phyloP scores from a whole-genome alignment of 2,329 filamentous ascomycete species.

The Alternaria atra region DNA sequence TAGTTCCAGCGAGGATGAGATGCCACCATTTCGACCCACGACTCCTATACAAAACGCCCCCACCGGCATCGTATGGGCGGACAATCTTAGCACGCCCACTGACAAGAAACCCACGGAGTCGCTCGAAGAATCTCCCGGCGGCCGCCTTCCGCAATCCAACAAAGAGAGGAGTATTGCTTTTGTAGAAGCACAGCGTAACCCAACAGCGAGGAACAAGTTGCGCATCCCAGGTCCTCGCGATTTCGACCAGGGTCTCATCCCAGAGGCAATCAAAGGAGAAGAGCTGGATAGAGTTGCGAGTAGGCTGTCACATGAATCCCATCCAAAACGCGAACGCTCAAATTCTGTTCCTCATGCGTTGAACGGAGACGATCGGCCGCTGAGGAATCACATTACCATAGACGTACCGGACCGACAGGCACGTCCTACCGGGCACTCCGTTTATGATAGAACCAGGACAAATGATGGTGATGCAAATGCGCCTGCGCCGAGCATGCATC shows the following conservation, averaged over 20 bases:
- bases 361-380: slow-evolving; percentile 52
- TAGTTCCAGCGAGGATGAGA: slow-evolving; percentile 26
- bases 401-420: slow-evolving; percentile 64
- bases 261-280: slow-evolving; percentile 64
- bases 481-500: slow-evolving; percentile 28
- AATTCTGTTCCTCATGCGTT: slow-evolving; percentile 41
- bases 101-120: slow-evolving; percentile 56
- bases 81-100: slow-evolving; percentile 61
- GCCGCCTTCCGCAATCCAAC: slow-evolving; percentile 62
- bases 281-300: slow-evolving; percentile 33
- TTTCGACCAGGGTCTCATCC: slow-evolving; percentile 81
- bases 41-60: slow-evolving; percentile 22
- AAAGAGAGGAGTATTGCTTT: slow-evolving; percentile 88
- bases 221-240: slow-evolving; percentile 93
- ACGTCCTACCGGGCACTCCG: slow-evolving; percentile 43
- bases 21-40: slow-evolving; percentile 25
- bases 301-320: slow-evolving; percentile 35
- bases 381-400: slow-evolving; percentile 70
- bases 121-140: slow-evolving; percentile 56
- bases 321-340: slow-evolving; percentile 30
- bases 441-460: slow-evolving; percentile 30
- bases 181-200: slow-evolving; percentile 81
- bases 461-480: slow-evolving; percentile 17
- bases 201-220: slow-evolving; percentile 75
- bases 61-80: slow-evolving; percentile 36